Conservation (phyloP, 2,329 filamentous ascomycete genomes). For the Aspergillus vadensis region DNA sequence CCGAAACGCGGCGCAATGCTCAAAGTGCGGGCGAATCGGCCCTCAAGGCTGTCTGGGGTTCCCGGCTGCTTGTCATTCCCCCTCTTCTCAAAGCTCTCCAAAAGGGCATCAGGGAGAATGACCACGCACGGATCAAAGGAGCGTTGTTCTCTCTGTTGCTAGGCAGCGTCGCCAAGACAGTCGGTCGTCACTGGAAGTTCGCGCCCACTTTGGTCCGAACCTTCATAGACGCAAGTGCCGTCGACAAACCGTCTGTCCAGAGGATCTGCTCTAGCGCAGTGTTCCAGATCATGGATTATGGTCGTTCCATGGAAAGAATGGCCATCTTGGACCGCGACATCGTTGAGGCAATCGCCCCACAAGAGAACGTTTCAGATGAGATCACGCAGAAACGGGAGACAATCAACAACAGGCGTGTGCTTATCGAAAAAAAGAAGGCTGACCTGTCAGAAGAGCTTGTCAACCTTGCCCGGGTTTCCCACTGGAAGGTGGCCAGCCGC, state of each 20-base stretch:
- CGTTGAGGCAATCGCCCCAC: constrained; percentile 71
- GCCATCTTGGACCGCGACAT: constrained; percentile 74
- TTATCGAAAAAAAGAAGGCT: constrained; percentile 82
- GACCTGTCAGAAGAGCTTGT: constrained; percentile 80
- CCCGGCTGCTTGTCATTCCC: constrained; percentile 84
- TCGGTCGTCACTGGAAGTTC: constrained; percentile 91
- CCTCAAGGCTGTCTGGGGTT: constrained; percentile 85
- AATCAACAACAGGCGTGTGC: constrained; percentile 71
- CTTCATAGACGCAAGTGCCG: constrained; percentile 85
- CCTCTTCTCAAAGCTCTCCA: constrained; percentile 78
- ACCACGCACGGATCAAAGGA: constrained; percentile 92
- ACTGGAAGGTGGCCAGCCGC: constrained; percentile 94
- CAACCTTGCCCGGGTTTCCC: constrained; percentile 72
- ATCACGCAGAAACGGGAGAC: constrained; percentile 66
- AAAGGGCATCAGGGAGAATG: constrained; percentile 73
- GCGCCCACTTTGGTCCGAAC: constrained; percentile 85
- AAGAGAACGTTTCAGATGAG: constrained; percentile 60
- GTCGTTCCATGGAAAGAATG: constrained; percentile 82
- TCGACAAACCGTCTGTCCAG: constrained; percentile 94
- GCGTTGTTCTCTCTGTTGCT: constrained; percentile 88
- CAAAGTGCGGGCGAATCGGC: constrained; percentile 92
- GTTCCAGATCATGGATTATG: constrained; percentile 88
- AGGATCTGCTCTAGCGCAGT: constrained; percentile 78
- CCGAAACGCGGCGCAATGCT: constrained; percentile 91
- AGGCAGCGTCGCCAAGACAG: constrained; percentile 82